Evolutionary conservation across 768 basidiomycete genomes (phyloP), one percentile per base, ranked within the genome.

Genomic region (Naganishia vishniacii): DNA sequence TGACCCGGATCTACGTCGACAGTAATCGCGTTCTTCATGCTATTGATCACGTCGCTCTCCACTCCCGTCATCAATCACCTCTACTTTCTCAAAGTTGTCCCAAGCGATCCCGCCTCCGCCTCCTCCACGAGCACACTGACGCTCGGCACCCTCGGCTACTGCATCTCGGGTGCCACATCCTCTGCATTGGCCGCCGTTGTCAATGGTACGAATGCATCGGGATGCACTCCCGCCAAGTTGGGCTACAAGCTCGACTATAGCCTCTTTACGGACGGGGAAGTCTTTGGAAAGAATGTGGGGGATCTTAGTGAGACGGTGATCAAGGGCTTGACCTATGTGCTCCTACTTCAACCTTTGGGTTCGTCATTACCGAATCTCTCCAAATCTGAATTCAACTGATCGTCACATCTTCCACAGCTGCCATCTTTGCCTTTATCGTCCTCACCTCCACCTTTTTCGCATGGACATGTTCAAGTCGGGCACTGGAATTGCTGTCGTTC

Each of bases 11-110:
- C 42, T 29, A 15, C 6, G 8, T 8, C 13, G 23, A n/a, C 64
- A 76, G 75, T 87, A 69, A 70, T 74, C 2, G 82, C 85, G 3
- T 90, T 87, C 75, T 48, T 89, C 20, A 82, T 91, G 59, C 82
- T 87, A 60, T 81, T 91, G 32, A 81, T 91, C 62, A 85, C 89
- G 61, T 86, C 84, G 2, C 77, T 91, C 51, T 89, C 88, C 4
- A 75, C 86, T 37, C 84, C 89, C 1, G 87, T 91, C 77, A 84
- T 86, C 73, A 84, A 34, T 85, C 84, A 4, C 63, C 82, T 87
- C 53, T 84, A 80, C 75, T 79, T 86, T 53, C 84, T 86, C 71
- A 77, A 79, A 41, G 78, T 86, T 13, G 7, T 26, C 20, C 20
- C 42, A 9, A 45, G 16, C 28, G 37, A 37, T 20, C 8, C 46